Base-by-base conservation (phyloP, 305 asterid species). In the Rubia balearica region DNA sequence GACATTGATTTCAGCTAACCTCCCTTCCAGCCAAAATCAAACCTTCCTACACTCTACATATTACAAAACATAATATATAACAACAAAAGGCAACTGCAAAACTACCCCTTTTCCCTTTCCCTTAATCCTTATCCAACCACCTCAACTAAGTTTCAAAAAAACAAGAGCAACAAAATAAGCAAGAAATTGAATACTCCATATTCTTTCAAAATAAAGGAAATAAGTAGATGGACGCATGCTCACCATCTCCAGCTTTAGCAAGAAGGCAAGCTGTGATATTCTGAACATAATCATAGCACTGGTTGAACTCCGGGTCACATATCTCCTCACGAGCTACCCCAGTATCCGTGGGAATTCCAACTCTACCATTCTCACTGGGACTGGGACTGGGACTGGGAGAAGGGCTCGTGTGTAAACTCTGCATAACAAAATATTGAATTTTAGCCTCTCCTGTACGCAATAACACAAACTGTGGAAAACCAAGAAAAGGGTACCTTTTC, bases 251-350 rank as follows among this genome's bases (percentile, higher is more conserved):
- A 45, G 69, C 72, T 64, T 49, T 45, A 57, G 84, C 66, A 68
- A 79, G 81, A 55, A 75, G 79, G 73, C 95, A 86, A 8, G 88
- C 87, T 43, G 88, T 83, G 67, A 88, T 41, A 45, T 61, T 70
- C 79, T 62, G 75, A 70, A 68, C 79, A 80, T 68, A 75, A 62
- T 80, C 49, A 49, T 38, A 75, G 76, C 95, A 88, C 75, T 82
- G 78, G 38, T 76, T 60, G 48, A 62, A 40, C 56, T 75, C 80
- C 75, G 13, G 2, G 16, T 84, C 84, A 62, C 95, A 88, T 24
- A 61, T 67, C 38, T 73, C 81, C 56, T 24, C 10, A 3, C 36
- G 46, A 68, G 33, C 73, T 61, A 8, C 67, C 59, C 48, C 41
- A 6, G 67, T 65, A 48, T 12, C 33, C 14, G 79, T 80, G 19